Evolutionary conservation across 768 basidiomycete species (phyloP), one percentile per base, ranked within the genome.

Genomic region (Rubroboletus satanas): DNA sequence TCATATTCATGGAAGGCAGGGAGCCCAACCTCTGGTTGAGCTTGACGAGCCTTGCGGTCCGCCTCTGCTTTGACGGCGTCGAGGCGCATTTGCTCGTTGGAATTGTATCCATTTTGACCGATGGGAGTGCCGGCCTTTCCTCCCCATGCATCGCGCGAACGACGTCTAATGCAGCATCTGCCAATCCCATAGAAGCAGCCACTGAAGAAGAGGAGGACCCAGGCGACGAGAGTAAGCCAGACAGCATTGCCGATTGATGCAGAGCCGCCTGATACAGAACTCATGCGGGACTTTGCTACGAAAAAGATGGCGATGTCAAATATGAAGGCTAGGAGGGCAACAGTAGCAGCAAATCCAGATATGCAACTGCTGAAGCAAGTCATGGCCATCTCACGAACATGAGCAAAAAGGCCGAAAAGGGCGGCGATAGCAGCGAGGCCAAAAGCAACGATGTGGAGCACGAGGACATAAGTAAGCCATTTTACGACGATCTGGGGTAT

Each of bases 271-370:
- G 77, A 61, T n/a, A 84, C 80, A 17, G 63, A 56, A 68, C 90
- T 88, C 70, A 99, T 88, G 50, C 94, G 83, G 42, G 88, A 75
- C 66, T 87, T 93, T 54, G 90, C 90, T 52, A 96, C 73, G 77
- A 91, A 93, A 75, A 98, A 98, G 54, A 97, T 75, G 61, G 82
- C 88, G 54, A 98, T 73, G 70, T 99, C 97, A 71, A 98, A 94
- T 32, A 96, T 83, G 72, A 98, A 95, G 5, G 95, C 94, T 42
- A 91, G 65, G 56, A 98, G 77, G 48, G 92, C 80, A 55, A 96
- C 73, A 1, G 80, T 72, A 0, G 93, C 91, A 12, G 87, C 92
- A 57, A 94, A 83, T 7, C 90, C 85, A 4, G 90, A 87, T 55
- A 96, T 74, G 62, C 80, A 90, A 49, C 86, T 85, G 62, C 89